Percentiles rank a stretch among this genome's conserved stretches.
Conservation (phyloP, 345 rosid genomes). For the Xanthoceras sorbifolium region DNA sequence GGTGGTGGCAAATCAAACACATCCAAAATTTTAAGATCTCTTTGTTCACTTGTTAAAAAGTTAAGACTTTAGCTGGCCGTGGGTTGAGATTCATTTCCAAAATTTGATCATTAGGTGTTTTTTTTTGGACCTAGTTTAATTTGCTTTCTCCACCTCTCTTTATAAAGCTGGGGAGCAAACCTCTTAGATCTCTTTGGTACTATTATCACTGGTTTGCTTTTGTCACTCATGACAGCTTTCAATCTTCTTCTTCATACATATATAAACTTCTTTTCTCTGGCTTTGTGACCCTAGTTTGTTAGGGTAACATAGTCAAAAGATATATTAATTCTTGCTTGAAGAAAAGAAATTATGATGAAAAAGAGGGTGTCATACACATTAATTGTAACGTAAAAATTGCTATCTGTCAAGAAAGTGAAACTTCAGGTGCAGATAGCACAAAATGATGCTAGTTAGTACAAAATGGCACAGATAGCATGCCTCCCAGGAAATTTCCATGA, state of each 20-base stretch:
- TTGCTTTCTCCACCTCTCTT: background rate
- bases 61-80: background rate
- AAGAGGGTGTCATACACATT: background rate
- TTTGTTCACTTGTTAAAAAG: background rate
- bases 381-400: background rate
- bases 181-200: constrained; percentile 5
- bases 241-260: no score
- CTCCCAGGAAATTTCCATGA: background rate
- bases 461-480: no score
- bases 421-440: background rate
- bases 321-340: background rate
- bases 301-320: background rate
- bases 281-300: background rate
- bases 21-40: no score
- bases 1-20: constrained; percentile 2
- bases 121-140: background rate
- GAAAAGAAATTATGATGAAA: background rate
- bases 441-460: background rate
- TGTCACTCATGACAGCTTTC: no score
- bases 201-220: constrained; percentile 7
- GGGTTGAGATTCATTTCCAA: background rate
- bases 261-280: background rate
- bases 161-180: background rate
- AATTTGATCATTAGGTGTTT: background rate
- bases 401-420: background rate